Percentiles rank a stretch among this genome's conserved stretches.
These are phyloP conservation scores for Leccinum truebloodii DNA, from an alignment of 768 basidiomycete genomes.

Conservation along the genomic window DNA sequence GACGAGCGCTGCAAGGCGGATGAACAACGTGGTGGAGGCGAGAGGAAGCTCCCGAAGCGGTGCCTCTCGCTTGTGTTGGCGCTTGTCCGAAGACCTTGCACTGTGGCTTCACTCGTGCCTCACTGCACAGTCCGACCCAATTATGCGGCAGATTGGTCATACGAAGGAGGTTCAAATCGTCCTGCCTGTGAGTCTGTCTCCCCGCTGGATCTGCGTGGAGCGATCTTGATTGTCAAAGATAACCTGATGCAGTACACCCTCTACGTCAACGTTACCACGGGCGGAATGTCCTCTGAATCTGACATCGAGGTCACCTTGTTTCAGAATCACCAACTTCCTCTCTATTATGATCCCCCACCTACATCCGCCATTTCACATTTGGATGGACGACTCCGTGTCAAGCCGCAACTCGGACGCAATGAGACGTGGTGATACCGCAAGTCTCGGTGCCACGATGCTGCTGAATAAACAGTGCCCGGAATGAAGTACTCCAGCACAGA, in stretches of 20 bases:
- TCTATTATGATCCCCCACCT: constrained; percentile 29
- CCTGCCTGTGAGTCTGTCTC: constrained; percentile 56
- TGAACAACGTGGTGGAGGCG: too few species aligned
- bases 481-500: constrained; percentile 33
- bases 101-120: too few species aligned
- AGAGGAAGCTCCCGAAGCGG: too few species aligned
- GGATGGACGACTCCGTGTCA: constrained; percentile 21
- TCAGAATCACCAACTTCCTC: too few species aligned
- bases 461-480: constrained; percentile 31
- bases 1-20: too few species aligned
- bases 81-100: too few species aligned
- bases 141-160: too few species aligned
- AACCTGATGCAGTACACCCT: constrained; percentile 77
- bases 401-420: constrained; percentile 26
- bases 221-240: constrained; percentile 10
- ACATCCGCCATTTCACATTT: constrained; percentile 29
- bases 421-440: constrained; percentile 33
- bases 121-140: too few species aligned
- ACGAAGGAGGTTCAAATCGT: too few species aligned
- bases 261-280: constrained; percentile 44
- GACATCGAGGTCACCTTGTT: constrained; percentile 64
- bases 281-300: constrained; percentile 47
- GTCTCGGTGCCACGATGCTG: constrained; percentile 18
- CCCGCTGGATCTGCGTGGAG: neutral
- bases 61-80: too few species aligned